Base-by-base conservation (phyloP, 2,329 filamentous ascomycete genomes). In the Elsinoe batatas region DNA sequence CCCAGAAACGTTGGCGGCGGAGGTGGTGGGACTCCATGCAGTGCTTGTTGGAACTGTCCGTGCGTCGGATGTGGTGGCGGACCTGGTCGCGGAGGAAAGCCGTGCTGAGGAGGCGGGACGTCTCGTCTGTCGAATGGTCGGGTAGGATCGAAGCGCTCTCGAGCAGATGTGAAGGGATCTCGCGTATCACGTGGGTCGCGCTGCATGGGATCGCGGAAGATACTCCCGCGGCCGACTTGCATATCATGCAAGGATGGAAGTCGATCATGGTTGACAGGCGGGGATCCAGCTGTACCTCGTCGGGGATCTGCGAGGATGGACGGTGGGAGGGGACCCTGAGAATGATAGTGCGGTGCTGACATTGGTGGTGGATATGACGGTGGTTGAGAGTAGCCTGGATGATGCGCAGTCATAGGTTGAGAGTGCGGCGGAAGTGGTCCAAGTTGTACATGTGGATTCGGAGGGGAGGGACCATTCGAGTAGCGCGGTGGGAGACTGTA, bases 391-490 rank as follows among this genome's bases (percentile, higher is more conserved):
- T 55, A 44, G 17, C 36, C 32, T 33, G 47, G 26, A 12, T 50
- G 46, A 38, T 37, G 47, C 15, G 32, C 15, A 5, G 47, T 33
- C 47, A 51, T 51, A 20, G n/a, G 18, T 36, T 54, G 51, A 2
- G 30, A 20, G 22, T 54, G 51, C 11, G 38, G 33, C 18, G 38
- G 33, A 6, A 18, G 53, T 10, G 12, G 26, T 10, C 12, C 20
- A 3, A 44, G 51, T 44, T 37, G 51, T 30, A 44, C 47, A 17
- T 36, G 53, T 11, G 38, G 22, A 5, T 55, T 40, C 18, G 53
- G 20, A 10, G 53, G 38, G 2, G 53, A 55, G 1, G 53, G 53
- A 8, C 53, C 53, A 22, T 55, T 55, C 11, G 53, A 46, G 32
- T 33, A 55, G 17, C 42, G 53, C 8, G 20, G 26, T 13, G 38